phyloP scores from a whole-genome alignment of 163 green algal species.

The Smithsoniella earleae region DNA sequence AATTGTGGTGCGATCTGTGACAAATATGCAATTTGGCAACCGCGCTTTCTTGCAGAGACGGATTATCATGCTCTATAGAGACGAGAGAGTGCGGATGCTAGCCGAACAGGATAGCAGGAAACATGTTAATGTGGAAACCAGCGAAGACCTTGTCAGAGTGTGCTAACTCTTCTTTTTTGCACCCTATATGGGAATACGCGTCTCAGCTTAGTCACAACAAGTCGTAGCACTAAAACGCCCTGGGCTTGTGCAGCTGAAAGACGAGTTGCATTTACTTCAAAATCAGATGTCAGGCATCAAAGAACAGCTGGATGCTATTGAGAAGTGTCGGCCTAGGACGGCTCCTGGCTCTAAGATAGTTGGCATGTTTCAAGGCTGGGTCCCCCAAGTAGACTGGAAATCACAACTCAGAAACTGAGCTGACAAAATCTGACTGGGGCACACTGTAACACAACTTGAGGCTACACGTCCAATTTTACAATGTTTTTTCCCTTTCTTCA shows the following conservation, averaged over 20 bases:
- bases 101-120: too few species aligned
- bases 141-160: neutral
- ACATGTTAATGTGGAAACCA: too few species aligned
- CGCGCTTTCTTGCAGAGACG: slow-evolving; percentile 15
- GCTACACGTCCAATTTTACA: too few species aligned
- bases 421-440: too few species aligned
- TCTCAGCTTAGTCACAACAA: neutral
- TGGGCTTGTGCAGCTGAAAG: neutral
- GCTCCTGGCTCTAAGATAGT: neutral
- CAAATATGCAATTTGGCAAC: too few species aligned
- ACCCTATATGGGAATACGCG: neutral
- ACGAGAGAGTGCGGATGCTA: slow-evolving; percentile 20
- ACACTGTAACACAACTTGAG: too few species aligned
- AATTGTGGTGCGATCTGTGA: too few species aligned
- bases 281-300: slow-evolving; percentile 4
- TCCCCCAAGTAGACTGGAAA: neutral
- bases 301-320: neutral
- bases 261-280: neutral
- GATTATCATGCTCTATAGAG: slow-evolving; percentile 28
- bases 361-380: neutral
- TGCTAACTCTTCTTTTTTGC: neutral
- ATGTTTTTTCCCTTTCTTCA: too few species aligned
- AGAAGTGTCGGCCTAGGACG: neutral
- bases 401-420: too few species aligned
- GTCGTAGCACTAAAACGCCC: neutral